These are phyloP conservation scores for Dioscorea cayenensis DNA, from an alignment of 116 monocot genomes.

Conservation along the genomic window DNA sequence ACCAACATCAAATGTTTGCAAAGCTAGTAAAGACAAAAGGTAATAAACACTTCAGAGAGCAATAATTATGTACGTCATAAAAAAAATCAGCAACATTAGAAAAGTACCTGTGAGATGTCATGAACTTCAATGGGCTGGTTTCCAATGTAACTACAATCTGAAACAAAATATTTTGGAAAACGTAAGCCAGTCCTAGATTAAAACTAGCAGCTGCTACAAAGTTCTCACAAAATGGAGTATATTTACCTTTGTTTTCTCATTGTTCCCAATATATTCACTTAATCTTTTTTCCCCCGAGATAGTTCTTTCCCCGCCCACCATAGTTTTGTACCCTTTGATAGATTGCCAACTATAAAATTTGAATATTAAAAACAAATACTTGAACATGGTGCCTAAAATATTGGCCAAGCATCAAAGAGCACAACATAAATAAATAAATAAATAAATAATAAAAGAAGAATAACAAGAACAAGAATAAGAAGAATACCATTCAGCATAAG, in stretches of 20 bases:
- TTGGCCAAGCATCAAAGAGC: not conserved
- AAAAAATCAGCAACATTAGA: not conserved
- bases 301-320: slow-evolving; percentile 60
- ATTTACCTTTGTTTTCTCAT: slow-evolving; percentile 66
- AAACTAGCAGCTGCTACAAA: not conserved
- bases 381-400: not conserved
- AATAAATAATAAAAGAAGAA: not conserved
- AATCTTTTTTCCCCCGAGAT: slow-evolving; percentile 27
- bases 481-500: not conserved
- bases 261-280: slow-evolving; percentile 51
- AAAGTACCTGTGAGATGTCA: not conserved
- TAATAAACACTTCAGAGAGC: not conserved
- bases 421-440: not conserved
- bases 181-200: not conserved
- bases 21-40: not conserved
- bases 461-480: not conserved
- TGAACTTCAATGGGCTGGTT: slow-evolving; percentile 3
- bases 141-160: slow-evolving; percentile 16
- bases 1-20: not conserved
- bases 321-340: slow-evolving; percentile 19
- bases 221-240: not conserved
- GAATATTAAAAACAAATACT: not conserved
- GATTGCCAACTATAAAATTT: slow-evolving; percentile 15
- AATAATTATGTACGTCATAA: not conserved
- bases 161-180: not conserved